Evolutionary conservation across 306 rosid species (phyloP), one percentile per base, ranked within the genome.

Genomic region (Castanea crenata): DNA sequence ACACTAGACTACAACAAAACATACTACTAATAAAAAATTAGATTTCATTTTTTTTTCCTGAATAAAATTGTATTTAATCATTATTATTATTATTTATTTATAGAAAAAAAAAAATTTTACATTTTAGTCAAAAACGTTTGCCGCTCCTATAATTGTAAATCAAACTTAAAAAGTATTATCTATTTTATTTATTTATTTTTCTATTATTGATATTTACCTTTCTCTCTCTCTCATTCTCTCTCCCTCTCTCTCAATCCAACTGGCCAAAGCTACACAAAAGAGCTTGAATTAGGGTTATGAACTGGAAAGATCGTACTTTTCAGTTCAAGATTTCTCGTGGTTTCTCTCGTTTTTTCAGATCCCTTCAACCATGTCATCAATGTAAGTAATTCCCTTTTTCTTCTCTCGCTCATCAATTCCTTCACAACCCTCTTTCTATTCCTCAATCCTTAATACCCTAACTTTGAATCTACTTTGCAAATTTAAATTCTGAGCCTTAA

Each of bases 321-420:
- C 69, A 56, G 84, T 32, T 68, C 72, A 76, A 63, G 29, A 73
- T 69, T 77, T 56, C 31, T 59, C 41, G 67, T 52, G n/a, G 73
- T 35, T 71, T 68, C 55, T 74, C 46, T 73, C 58, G 74, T 72
- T 76, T 83, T 56, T 79, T 71, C 74, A 27, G 51, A 73, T 75
- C 81, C 75, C 74, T 44, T 25, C 67, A 11, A 20, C 56, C 38
- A 41, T 69, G 19, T 55, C 63, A 67, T 70, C 82, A 74, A 62
- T 81, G 89, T 81, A 89, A 89, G 87, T 77, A 55, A 11, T 72
- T 67, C 73, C 69, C 71, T 57, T 41, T 41, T 41, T 41, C 55
- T 76, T 59, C 25, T 69, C 38, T 62, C 13, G 25, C 13, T 80
- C 74, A 1, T 78, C 81, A 69, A 84, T 49, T 75, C 57, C 67